Evolutionary conservation across 2,329 filamentous ascomycete species (phyloP), one percentile per base, ranked within the genome.

Genomic region (Cryphonectria parasitica): DNA sequence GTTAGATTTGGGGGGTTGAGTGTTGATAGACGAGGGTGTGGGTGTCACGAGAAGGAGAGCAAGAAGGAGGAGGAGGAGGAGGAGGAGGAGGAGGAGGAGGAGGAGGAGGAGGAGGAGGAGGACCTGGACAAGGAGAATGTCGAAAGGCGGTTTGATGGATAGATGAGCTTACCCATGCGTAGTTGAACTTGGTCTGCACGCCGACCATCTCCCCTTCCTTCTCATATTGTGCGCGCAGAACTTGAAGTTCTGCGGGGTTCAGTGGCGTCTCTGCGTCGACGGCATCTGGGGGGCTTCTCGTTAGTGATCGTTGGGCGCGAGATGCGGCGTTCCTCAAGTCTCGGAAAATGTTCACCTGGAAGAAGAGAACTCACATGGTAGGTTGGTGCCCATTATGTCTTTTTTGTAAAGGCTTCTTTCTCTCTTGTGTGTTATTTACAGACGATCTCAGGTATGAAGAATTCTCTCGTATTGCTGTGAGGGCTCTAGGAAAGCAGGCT

Each of bases 121-220:
- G 45, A 52, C 45, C 3, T 22, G 1, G 45, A 39, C 36, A 11
- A 39, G 11, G 11, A 39, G 45, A 17, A 58, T 58, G 25, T 58
- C 17, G 13, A n/a, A 28, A 56, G 7, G 22, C 11, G 52, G 52
- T 5, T 31, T 13, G 56, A 13, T 15, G 60, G 5, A 19, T 1
- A 22, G 10, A 8, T 1, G 49, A 49, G 76, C 85, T 70, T 89
- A 97, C 94, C 96, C 96, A 99, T 79, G 96, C 95, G 82, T 95
- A 98, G 89, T 99, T 99, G 89, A 99, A 99, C 81, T 98, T 98
- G 73, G 96, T 99, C 82, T 99, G 96, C 56, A 99, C 89, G 72
- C 95, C 95, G 72, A 97, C 95, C 85, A 97, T 97, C 77, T 97
- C 93, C 75, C 95, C 96, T 83, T 99, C 96, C 80, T 97, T 97